Percentiles rank a stretch among this genome's conserved stretches.
Evolutionary conservation across 2,329 filamentous ascomycete genomes (phyloP).

Genomic region (Leptographium radiaticola): DNA sequence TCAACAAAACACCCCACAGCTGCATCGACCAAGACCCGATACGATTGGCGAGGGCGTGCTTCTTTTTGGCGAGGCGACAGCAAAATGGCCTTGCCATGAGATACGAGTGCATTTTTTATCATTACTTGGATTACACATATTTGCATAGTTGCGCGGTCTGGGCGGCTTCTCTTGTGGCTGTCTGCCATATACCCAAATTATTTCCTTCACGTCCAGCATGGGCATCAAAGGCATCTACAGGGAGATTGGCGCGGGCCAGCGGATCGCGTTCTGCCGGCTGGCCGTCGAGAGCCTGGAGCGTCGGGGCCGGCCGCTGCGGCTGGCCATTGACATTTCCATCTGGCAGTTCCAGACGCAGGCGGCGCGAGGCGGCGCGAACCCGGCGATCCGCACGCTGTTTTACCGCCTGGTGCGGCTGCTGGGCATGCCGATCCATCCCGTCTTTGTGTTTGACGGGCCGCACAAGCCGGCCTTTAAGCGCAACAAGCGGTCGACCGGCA

Average conservation of each 20-base stretch:
- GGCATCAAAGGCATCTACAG: constrained; percentile 72
- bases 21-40: no score
- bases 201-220: constrained; percentile 25
- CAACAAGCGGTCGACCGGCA: constrained; percentile 59
- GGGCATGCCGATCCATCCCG: constrained; percentile 32
- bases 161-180: no score
- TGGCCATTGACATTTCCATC: constrained; percentile 91
- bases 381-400: constrained; percentile 82
- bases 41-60: no score
- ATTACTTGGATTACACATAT: no score
- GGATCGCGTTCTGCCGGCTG: constrained; percentile 71
- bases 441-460: constrained; percentile 42
- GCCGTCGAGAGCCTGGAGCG: constrained; percentile 63
- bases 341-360: constrained; percentile 94
- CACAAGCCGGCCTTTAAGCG: constrained; percentile 62
- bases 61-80: no score
- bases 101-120: no score
- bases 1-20: not conserved
- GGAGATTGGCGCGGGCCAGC: constrained; percentile 70
- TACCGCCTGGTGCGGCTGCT: constrained; percentile 60
- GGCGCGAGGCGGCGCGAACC: constrained; percentile 61
- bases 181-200: no score
- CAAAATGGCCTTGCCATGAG: no score
- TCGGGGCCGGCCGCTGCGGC: constrained; percentile 58
- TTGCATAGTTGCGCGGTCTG: no score